These are phyloP conservation scores for Arbutus unedo DNA, from an alignment of 148 eudicot genomes.

Conservation along the genomic window DNA sequence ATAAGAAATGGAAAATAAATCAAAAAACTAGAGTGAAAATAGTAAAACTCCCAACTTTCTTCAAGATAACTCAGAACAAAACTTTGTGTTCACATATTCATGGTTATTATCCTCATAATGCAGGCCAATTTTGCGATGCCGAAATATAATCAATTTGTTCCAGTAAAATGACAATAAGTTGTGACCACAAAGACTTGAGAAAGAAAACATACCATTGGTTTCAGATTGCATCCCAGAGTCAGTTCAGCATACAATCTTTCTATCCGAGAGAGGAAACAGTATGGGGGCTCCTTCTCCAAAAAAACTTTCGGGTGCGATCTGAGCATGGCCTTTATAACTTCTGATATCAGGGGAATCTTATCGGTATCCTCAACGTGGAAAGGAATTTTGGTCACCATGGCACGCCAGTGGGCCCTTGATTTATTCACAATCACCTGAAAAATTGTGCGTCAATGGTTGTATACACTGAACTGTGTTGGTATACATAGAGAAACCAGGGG, in stretches of 20 bases:
- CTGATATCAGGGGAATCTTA: constrained; percentile 67
- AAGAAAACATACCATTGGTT: constrained; percentile 54
- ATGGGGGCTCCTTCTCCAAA: constrained; percentile 80
- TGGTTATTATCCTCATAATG: background rate
- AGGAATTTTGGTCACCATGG: constrained; percentile 64
- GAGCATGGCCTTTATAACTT: constrained; percentile 73
- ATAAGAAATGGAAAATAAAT: background rate
- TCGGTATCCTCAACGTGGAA: constrained; percentile 56
- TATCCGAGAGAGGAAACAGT: constrained; percentile 75
- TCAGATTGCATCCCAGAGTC: constrained; percentile 91
- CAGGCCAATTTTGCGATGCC: background rate
- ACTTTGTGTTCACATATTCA: background rate
- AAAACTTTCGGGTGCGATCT: constrained; percentile 69
- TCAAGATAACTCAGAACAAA: background rate
- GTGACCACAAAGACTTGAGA: background rate
- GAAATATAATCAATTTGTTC: background rate
- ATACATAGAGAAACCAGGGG: background rate
- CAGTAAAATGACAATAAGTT: background rate
- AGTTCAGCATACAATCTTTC: constrained; percentile 73
- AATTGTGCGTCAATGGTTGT: background rate
- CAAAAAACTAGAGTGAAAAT: background rate
- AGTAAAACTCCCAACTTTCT: background rate
- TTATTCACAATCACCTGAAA: constrained; percentile 87
- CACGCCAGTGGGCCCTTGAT: constrained; percentile 87
- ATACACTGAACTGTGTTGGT: background rate